These are phyloP conservation scores for Elongisporangium prolatum DNA, from an alignment of 352 stramenopile species.

Conservation along the genomic window DNA sequence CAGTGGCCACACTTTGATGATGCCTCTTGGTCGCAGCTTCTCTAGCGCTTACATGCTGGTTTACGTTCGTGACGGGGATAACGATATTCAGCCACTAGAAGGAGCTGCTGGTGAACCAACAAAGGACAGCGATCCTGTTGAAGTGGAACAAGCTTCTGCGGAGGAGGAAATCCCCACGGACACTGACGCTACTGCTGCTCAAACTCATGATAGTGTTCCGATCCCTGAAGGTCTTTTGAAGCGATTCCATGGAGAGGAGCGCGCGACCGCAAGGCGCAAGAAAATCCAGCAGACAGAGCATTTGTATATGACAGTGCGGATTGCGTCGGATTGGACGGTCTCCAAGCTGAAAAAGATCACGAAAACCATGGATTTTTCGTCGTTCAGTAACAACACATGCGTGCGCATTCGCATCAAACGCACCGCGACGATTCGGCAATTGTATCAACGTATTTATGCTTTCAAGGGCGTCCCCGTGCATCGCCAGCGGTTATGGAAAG, in stretches of 20 bases:
- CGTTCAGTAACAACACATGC: slow-evolving; percentile 57
- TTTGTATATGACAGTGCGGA: slow-evolving; percentile 74
- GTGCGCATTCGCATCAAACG: slow-evolving; percentile 68
- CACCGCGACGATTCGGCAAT: slow-evolving; percentile 44
- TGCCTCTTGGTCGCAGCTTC: slow-evolving; percentile 61
- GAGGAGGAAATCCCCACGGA: slow-evolving; percentile 11
- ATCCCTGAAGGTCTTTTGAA: slow-evolving; percentile 53
- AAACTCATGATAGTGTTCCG: slow-evolving; percentile 22
- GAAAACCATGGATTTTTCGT: slow-evolving; percentile 74
- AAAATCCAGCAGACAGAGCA: slow-evolving; percentile 79
- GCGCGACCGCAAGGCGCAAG: slow-evolving; percentile 58
- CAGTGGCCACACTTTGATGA: slow-evolving; percentile 28
- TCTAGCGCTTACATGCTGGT: slow-evolving; percentile 89
- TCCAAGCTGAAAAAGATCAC: slow-evolving; percentile 64
- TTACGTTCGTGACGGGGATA: slow-evolving; percentile 75
- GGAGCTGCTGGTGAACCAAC: neutral
- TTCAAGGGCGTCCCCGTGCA: slow-evolving; percentile 58
- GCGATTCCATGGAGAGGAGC: slow-evolving; percentile 80
- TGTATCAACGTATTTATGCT: slow-evolving; percentile 60
- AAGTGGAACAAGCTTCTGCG: slow-evolving; percentile 6
- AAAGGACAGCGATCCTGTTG: neutral
- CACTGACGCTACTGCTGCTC: neutral
- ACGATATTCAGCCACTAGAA: slow-evolving; percentile 44
- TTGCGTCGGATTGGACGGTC: slow-evolving; percentile 72
- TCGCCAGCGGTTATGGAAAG: slow-evolving; percentile 76